Percentiles rank a stretch among this genome's conserved stretches.
Evolutionary conservation across 2,329 filamentous ascomycete species (phyloP).

Genomic region (Bipolaris sorokiniana): DNA sequence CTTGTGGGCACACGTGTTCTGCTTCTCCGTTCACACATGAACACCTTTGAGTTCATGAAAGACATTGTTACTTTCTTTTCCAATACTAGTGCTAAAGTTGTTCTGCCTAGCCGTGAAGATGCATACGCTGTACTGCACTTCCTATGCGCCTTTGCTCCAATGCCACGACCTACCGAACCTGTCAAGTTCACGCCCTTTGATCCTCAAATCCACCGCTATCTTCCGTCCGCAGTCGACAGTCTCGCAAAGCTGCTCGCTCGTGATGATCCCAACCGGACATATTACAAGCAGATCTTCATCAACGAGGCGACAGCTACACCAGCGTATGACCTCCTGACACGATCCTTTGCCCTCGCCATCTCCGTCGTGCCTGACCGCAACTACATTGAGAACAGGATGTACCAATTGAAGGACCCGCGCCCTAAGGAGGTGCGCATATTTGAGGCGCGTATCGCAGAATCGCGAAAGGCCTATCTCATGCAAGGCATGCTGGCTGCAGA

Average conservation of each 20-base stretch:
- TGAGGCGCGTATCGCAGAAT: conserved; percentile 72
- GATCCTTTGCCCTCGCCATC: conserved; percentile 84
- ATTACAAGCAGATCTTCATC: conserved; percentile 82
- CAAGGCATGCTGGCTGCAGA: conserved; percentile 91
- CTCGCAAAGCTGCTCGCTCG: conserved; percentile 89
- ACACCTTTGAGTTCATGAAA: conserved; percentile 97
- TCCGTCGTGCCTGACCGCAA: conserved; percentile 80
- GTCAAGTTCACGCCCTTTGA: conserved; percentile 83
- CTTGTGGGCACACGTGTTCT: conserved; percentile 89
- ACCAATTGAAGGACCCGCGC: conserved; percentile 54
- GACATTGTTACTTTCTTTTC: conserved; percentile 88
- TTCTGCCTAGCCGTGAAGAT: conserved; percentile 85
- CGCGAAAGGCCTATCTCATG: conserved; percentile 86
- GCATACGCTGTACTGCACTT: conserved; percentile 87
- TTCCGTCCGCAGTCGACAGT: conserved; percentile 87
- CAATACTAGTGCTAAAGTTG: conserved; percentile 80
- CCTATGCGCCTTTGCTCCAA: conserved; percentile 85
- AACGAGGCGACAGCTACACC: conserved; percentile 69
- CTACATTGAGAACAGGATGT: conserved; percentile 52
- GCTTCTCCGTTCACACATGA: conserved; percentile 79
- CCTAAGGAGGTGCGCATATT: conserved; percentile 43
- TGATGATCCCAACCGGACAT: conserved; percentile 88
- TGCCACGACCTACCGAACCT: conserved; percentile 66
- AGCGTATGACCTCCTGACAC: conserved; percentile 81
- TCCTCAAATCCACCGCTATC: conserved; percentile 81